A percentile compares a stretch with the other conserved stretches of the same genome.
phyloP scores from a whole-genome alignment of 2,329 filamentous ascomycete species.

The Trichoderma gracile region DNA sequence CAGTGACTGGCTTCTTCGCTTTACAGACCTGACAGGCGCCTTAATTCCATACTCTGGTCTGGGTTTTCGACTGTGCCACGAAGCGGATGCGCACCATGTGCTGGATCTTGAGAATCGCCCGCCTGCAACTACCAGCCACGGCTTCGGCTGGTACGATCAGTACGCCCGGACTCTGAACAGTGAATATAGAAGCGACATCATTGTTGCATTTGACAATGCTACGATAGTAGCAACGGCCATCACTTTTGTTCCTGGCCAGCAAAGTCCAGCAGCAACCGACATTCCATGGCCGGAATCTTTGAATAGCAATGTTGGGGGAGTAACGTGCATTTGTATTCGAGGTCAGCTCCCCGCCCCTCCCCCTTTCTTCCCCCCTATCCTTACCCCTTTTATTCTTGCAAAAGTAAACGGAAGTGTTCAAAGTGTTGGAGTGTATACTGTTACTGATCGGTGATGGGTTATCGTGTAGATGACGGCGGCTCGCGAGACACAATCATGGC shows the following conservation, averaged over 20 bases:
- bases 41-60: constrained; percentile 45
- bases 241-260: constrained; percentile 52
- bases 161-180: constrained; percentile 54
- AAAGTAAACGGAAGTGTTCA: neutral
- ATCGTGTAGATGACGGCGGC: constrained; percentile 40
- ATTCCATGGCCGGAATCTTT: constrained; percentile 58
- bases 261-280: constrained; percentile 50
- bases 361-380: neutral
- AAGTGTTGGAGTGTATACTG: neutral
- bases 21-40: constrained; percentile 50
- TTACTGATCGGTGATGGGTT: constrained; percentile 10
- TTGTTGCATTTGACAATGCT: constrained; percentile 53
- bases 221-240: constrained; percentile 56
- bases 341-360: constrained; percentile 43
- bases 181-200: constrained; percentile 52
- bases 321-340: constrained; percentile 61
- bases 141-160: constrained; percentile 61
- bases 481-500: constrained; percentile 53
- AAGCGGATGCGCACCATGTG: constrained; percentile 49
- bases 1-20: constrained; percentile 56
- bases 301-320: constrained; percentile 54
- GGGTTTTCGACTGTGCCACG: constrained; percentile 48
- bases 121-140: constrained; percentile 48
- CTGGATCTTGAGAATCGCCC: constrained; percentile 50
- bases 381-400: neutral